A percentile compares a stretch with the other conserved stretches of the same genome.
Evolutionary conservation across 129 eudicot species (phyloP).

Genomic region (Apium graveolens): DNA sequence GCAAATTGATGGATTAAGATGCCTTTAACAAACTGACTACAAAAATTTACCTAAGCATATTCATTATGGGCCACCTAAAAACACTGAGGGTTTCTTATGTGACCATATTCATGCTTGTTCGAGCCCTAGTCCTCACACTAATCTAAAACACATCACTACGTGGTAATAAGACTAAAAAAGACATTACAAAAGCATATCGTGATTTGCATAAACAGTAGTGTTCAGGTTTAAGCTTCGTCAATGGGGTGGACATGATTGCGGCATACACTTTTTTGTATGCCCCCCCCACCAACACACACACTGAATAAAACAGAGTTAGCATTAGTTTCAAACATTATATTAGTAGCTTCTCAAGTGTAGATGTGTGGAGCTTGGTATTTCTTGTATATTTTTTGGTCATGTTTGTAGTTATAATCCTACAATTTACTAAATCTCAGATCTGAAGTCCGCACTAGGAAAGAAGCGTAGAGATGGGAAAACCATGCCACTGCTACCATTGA

Average conservation of each 20-base stretch:
- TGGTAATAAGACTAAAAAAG: no score
- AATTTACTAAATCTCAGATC: slow-evolving; percentile 32
- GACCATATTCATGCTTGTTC: neutral
- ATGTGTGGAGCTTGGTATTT: neutral
- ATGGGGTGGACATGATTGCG: no score
- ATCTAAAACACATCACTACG: neutral
- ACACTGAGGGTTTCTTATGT: neutral
- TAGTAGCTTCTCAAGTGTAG: no score
- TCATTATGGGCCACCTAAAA: neutral
- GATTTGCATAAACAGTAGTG: no score
- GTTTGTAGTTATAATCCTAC: neutral
- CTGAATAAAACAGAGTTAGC: no score
- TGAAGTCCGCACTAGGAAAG: slow-evolving; percentile 91
- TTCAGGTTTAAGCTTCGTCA: no score
- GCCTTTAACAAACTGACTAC: neutral
- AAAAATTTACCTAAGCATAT: neutral
- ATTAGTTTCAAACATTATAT: no score
- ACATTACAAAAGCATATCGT: no score
- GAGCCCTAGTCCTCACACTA: neutral
- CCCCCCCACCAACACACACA: no score
- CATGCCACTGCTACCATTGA: slow-evolving; percentile 71
- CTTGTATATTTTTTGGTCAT: neutral
- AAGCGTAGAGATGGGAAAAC: slow-evolving; percentile 74
- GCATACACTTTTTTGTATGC: no score
- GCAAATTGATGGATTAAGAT: neutral